Base-by-base conservation (phyloP, 2,329 filamentous ascomycete species). In the Cercospora sesami region DNA sequence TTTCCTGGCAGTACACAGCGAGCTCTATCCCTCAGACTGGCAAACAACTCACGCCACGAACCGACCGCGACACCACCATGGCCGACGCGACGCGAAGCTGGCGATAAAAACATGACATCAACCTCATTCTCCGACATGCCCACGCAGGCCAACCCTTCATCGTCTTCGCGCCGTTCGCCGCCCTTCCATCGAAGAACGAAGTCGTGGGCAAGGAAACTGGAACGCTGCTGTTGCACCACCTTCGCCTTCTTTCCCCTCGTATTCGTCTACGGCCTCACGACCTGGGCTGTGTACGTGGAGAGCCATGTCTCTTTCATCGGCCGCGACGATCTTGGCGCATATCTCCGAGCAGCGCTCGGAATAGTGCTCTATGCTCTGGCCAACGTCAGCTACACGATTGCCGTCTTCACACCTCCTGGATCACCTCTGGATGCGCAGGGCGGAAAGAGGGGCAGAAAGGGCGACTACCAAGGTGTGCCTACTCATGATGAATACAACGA, bases 261-360 rank as follows among this genome's bases (percentile, higher is more conserved):
- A 65, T 69, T 75, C 71, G 65, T 74, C 18, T 73, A 73, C 60
- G 68, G 70, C 64, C 80, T 97, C 73, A 94, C 93, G n/a, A 91
- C 91, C 10, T 99, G 95, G 95, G 94, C 93, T 2, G 87, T 91
- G n/a, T 97, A 91, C 86, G 93, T 97, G 8, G 86, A 94, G 74
- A 86, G 91, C 59, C 89, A 85, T 66, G 71, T 83, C 62, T 82
- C 82, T 2, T 91, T 78, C 68, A 64, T 74, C 18, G 71, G 72
- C 26, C 53, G 67, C 5, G 36, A 45, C 9, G 65, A 55, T 10
- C 60, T 64, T 31, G 58, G 55, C 21, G 71, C 71, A 55, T 78
- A 73, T 45, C 10, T 74, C n/a, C 73, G 73, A 55, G 76, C 91
- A 9, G 77, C 86, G 48, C 77, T 92, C 63, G 93, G 90, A 58